Evolutionary conservation across 192 early-diverging fungal species (phyloP), one percentile per base, ranked within the genome.

Genomic region (Coemansia sp.): DNA sequence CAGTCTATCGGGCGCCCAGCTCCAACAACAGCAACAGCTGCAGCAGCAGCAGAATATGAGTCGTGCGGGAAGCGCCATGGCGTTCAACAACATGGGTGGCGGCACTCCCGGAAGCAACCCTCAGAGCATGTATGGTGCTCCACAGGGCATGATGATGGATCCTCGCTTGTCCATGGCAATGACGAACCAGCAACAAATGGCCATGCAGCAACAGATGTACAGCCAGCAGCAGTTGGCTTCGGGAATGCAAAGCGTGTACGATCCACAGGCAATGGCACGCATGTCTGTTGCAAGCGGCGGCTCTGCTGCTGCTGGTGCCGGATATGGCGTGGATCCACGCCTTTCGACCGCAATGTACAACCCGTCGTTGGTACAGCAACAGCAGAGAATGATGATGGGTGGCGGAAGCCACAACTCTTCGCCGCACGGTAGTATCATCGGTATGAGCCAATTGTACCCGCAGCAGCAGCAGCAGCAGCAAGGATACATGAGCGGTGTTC

Each of bases 11-110:
- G 65, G 76, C 22, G 71, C 71, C 23, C 66, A 66, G 33, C 22
- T 71, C 15, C 55, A 40, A 8, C 55, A 57, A 9, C 55, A 57
- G 33, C 49, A 52, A 2, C 49, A 52, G 22, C 49, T 25, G 5
- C 49, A 52, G 49, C 49, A 52, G 49, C 55, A 57, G 34, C 55
- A 57, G 17, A 57, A 57, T n/a, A 65, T 65, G 52, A 74, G 68
- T n/a, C 76, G 76, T 45, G 61, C 68, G 8, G 76, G 65, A n/a
- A 79, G 76, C 43, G 67, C 71, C 1, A 63, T 74, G 67, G 76
- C 70, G 1, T 70, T 79, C 50, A 65, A 50, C 33, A 63, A 71
- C n/a, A 71, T 68, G 65, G 14, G n/a, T 35, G 54, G 17, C 15
- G 52, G 52, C 15, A 25, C 22, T 7, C 25, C 25, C 11, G 52